Evolutionary conservation across 352 stramenopile species (phyloP), one percentile per base, ranked within the genome.

Genomic region (Pythium pectinolyticum): DNA sequence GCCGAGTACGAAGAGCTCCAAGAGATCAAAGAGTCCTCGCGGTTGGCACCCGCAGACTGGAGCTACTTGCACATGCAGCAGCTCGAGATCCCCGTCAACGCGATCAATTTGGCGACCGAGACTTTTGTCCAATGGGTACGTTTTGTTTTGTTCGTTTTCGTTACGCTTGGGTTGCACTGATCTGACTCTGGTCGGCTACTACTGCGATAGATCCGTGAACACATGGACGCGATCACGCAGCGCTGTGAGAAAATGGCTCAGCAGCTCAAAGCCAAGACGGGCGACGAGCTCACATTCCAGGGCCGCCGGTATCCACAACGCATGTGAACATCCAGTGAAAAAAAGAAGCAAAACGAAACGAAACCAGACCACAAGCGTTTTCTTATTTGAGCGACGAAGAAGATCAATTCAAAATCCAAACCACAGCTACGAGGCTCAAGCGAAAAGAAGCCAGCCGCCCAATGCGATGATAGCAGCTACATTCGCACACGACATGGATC

Each of bases 231-330:
- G 2, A 62, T 88, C 47, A 88, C 82, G 19, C 48, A 70, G 30
- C 69, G 72, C 30, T 88, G 70, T 35, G 60, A 75, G 30, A 73
- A 80, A 14, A 62, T 70, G 8, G 73, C 65, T 0, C 57, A 72
- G 8, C 65, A 78, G 10, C 69, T 91, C 3, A 84, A 79, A 66
- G 39, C 40, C 8, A 61, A 69, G n/a, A 88, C 80, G 2, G 82
- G 78, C 2, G 80, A 91, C 41, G 78, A 86, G 25, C 72, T 91
- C 28, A 70, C 73, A n/a, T 91, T 88, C 53, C 77, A 88, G 53
- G 82, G 82, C 15, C 55, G 61, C 17, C 40, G 67, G 37, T 91
- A 91, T 58, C 77, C 72, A 34, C 66, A 59, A 15, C 64, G 64
- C 1, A 25, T 57, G n/a, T 65, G 30, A 68, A 6, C 10, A 43